A percentile compares a stretch with the other conserved stretches of the same genome.
These are phyloP conservation scores for Pharnaceum exiguum DNA, from an alignment of 148 eudicot species.

Conservation along the genomic window DNA sequence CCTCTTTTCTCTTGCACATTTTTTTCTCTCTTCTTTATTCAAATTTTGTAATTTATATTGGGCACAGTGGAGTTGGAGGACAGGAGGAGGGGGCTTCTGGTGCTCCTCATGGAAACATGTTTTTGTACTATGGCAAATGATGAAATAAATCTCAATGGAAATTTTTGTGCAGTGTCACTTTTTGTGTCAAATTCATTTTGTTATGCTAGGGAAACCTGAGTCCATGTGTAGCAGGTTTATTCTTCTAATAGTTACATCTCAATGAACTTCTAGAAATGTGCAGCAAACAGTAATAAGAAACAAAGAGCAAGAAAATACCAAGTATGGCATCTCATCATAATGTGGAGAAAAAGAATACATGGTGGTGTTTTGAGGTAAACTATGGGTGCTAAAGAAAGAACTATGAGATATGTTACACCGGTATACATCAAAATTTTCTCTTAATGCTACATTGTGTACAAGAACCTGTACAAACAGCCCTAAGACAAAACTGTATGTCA, in stretches of 20 bases:
- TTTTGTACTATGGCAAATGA: conserved; percentile 23
- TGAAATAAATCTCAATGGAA: conserved; percentile 18
- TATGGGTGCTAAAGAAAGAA: no score
- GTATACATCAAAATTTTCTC: conserved; percentile 3
- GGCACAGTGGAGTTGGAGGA: conserved; percentile 4
- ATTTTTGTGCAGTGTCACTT: neutral
- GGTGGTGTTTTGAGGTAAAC: no score
- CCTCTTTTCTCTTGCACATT: neutral
- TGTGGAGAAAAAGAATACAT: no score
- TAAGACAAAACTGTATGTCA: neutral
- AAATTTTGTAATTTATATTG: conserved; percentile 18
- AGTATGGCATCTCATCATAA: no score
- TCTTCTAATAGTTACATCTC: no score
- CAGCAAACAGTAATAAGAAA: no score
- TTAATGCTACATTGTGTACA: conserved; percentile 7
- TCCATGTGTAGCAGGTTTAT: no score
- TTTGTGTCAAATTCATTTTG: neutral
- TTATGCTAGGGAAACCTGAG: no score
- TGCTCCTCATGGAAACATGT: conserved; percentile 5
- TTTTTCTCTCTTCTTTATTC: conserved; percentile 4
- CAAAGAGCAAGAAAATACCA: no score
- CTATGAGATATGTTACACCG: no score
- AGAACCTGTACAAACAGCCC: conserved; percentile 19
- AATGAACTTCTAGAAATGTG: no score
- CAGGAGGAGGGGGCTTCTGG: neutral